These are phyloP conservation scores for Rhizoclosmatium globosum DNA, from an alignment of 192 early-diverging fungal species.

Conservation along the genomic window DNA sequence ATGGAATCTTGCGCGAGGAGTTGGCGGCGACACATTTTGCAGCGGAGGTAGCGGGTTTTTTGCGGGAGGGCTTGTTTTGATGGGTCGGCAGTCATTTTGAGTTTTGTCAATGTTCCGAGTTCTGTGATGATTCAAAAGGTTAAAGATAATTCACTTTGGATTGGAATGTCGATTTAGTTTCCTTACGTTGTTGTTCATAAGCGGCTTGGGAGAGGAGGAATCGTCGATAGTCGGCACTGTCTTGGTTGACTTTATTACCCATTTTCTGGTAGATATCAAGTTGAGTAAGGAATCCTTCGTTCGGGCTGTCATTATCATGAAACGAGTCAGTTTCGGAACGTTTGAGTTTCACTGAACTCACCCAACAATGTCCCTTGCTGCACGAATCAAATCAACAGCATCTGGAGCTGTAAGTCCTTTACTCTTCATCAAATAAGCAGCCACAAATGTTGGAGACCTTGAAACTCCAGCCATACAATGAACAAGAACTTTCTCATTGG, in stretches of 20 bases:
- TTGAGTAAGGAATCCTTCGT: conserved; percentile 28
- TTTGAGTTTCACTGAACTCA: neutral
- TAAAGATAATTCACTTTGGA: neutral
- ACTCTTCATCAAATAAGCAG: conserved; percentile 33
- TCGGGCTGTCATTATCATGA: neutral
- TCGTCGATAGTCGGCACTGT: conserved; percentile 21
- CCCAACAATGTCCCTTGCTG: neutral
- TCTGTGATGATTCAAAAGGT: neutral
- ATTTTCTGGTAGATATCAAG: conserved; percentile 27
- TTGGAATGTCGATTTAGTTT: neutral
- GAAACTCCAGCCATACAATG: conserved; percentile 32
- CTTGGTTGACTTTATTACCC: conserved; percentile 9
- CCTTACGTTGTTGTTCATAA: conserved; percentile 26
- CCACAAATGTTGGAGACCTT: conserved; percentile 18
- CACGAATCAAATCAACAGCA: conserved; percentile 12
- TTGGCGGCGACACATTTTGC: conserved; percentile 7
- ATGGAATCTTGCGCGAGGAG: conserved; percentile 13
- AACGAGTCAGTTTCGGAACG: neutral
- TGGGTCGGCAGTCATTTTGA: conserved; percentile 31
- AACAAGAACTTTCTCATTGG: conserved; percentile 15
- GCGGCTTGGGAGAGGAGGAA: conserved; percentile 14
- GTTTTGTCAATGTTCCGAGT: conserved; percentile 24
- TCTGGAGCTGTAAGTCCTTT: neutral
- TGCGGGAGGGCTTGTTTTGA: neutral
- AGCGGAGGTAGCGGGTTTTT: neutral